phyloP scores from a whole-genome alignment of 495 filamentous ascomycete species.

The Aspergillus hancockii region DNA sequence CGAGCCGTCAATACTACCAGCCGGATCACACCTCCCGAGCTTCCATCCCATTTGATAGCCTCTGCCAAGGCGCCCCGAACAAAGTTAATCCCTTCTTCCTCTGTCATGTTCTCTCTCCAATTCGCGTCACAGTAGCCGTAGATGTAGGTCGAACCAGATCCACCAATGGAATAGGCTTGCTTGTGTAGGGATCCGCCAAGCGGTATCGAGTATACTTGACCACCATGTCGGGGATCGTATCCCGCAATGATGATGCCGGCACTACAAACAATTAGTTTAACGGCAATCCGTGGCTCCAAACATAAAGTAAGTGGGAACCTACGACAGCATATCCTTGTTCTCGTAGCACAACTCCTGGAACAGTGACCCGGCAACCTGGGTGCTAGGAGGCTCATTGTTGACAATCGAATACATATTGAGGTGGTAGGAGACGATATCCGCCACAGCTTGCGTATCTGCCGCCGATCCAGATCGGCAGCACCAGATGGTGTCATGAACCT shows the following conservation, averaged over 20 bases:
- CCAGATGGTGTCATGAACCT: constrained; percentile 98
- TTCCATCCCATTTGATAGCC: constrained; percentile 99
- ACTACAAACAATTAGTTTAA: constrained; percentile 48
- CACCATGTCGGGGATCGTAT: constrained; percentile 89
- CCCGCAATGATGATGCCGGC: constrained; percentile 98
- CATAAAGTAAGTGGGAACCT: constrained; percentile 12
- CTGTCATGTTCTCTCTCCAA: constrained; percentile 94
- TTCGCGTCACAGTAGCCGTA: constrained; percentile 97
- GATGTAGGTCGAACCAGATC: constrained; percentile 97
- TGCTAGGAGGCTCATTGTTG: constrained; percentile 86
- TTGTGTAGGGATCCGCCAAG: constrained; percentile 97
- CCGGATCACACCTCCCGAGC: constrained; percentile 95
- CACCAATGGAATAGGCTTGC: constrained; percentile 92
- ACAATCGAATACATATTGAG: constrained; percentile 86
- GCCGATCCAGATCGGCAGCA: constrained; percentile 97
- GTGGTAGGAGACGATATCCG: constrained; percentile 96
- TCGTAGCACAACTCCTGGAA: constrained; percentile 98
- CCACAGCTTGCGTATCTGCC: constrained; percentile 95
- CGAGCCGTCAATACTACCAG: constrained; percentile 91
- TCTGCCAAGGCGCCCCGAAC: constrained; percentile 88
- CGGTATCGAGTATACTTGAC: constrained; percentile 96
- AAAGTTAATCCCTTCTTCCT: constrained; percentile 88
- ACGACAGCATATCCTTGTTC: constrained; percentile 93
- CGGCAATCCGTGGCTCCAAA: neutral
- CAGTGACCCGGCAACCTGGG: constrained; percentile 87